phyloP scores from a whole-genome alignment of 495 filamentous ascomycete genomes.

The Aspergillus leporis region DNA sequence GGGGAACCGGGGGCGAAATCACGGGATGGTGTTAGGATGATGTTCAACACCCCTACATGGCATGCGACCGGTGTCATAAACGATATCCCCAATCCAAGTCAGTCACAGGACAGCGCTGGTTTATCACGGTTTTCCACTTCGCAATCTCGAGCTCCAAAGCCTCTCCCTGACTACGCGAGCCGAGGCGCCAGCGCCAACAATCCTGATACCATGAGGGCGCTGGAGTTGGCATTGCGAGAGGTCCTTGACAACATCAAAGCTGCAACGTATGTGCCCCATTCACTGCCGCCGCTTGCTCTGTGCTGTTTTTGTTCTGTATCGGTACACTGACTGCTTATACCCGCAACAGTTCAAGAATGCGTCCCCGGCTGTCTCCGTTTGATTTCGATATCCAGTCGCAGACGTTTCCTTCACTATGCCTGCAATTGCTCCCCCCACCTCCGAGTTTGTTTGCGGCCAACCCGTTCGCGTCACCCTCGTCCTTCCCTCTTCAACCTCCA shows the following conservation, averaged over 20 bases:
- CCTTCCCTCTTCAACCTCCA: slow-evolving; percentile 75
- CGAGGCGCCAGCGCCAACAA: slow-evolving; percentile 60
- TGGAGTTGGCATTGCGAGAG: slow-evolving; percentile 83
- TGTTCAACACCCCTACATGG: slow-evolving; percentile 69
- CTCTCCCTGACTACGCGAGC: slow-evolving; percentile 58
- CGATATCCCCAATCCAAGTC: slow-evolving; percentile 57
- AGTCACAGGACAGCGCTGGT: slow-evolving; percentile 33
- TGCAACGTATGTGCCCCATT: slow-evolving; percentile 62
- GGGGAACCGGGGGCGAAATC: slow-evolving; percentile 30
- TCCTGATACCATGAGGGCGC: slow-evolving; percentile 70
- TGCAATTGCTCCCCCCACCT: slow-evolving; percentile 77
- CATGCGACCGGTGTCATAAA: slow-evolving; percentile 82
- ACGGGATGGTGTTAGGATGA: slow-evolving; percentile 48
- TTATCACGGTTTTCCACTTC: slow-evolving; percentile 40
- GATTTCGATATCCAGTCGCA: slow-evolving; percentile 80
- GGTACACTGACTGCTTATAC: slow-evolving; percentile 7
- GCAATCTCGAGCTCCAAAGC: slow-evolving; percentile 45
- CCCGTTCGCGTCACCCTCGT: slow-evolving; percentile 65
- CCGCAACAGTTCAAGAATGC: slow-evolving; percentile 31
- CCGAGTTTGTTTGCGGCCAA: slow-evolving; percentile 71
- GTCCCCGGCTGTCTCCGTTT: slow-evolving; percentile 60
- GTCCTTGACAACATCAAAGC: slow-evolving; percentile 75
- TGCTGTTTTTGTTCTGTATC: background rate
- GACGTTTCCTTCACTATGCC: slow-evolving; percentile 77
- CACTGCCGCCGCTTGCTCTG: background rate